Percentiles rank a stretch among this genome's conserved stretches.
Conservation (phyloP, 371 early-diverging fungal genomes). For the Apophysomyces trapeziformis region DNA sequence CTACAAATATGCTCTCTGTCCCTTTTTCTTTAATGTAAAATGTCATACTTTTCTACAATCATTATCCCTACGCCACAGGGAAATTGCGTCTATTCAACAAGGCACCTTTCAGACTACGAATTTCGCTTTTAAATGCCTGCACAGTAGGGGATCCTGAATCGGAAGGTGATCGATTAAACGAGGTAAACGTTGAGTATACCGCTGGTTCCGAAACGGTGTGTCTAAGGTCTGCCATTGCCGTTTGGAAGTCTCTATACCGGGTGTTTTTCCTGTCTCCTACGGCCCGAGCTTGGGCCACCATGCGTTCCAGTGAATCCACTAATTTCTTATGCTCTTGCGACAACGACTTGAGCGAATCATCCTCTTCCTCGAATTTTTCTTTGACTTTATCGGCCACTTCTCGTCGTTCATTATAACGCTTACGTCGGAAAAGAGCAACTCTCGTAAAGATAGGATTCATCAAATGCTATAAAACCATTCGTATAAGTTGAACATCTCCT, state of each 20-base stretch:
- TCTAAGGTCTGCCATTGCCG: constrained; percentile 16
- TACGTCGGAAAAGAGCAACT: constrained; percentile 21
- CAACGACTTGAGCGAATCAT: constrained; percentile 4
- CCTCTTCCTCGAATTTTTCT: constrained; percentile 8
- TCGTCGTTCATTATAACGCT: constrained; percentile 21
- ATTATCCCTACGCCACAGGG: constrained; percentile 15
- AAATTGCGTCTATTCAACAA: constrained; percentile 38
- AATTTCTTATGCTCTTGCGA: constrained; percentile 10
- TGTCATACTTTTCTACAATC: no score
- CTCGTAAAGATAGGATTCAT: constrained; percentile 20
- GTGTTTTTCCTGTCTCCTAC: constrained; percentile 10
- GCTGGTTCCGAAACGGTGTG: constrained; percentile 15
- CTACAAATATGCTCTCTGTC: no score
- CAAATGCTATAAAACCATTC: constrained; percentile 14
- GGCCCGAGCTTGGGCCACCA: constrained; percentile 6
- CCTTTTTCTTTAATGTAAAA: no score
- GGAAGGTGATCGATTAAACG: constrained; percentile 13
- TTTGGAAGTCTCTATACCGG: constrained; percentile 15
- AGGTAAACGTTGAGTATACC: constrained; percentile 10
- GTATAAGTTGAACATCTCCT: background rate
- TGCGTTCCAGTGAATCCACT: background rate
- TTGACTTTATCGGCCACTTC: constrained; percentile 13
- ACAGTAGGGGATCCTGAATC: constrained; percentile 36
- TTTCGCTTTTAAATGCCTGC: constrained; percentile 37
- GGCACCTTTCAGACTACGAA: constrained; percentile 35